These are phyloP conservation scores for Pseudogymnoascus sp. DNA, from an alignment of 2,329 filamentous ascomycete genomes.

Conservation along the genomic window DNA sequence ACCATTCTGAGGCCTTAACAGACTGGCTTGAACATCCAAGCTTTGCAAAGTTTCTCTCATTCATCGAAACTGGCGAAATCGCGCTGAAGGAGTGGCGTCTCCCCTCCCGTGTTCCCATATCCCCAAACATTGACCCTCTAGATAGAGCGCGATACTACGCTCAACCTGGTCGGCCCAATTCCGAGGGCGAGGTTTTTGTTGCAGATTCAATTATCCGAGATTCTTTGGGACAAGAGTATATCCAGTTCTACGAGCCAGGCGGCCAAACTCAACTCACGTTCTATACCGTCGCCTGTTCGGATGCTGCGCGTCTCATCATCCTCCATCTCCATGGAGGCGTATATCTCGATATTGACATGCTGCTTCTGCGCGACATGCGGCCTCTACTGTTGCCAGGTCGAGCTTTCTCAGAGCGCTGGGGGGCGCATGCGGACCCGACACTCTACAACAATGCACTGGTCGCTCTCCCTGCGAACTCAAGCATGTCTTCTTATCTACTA, in stretches of 20 bases:
- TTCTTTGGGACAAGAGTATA: background rate
- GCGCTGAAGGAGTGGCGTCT: background rate
- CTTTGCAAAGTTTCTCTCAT: constrained; percentile 1
- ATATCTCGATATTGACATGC: background rate
- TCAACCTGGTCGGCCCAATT: background rate
- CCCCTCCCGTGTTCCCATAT: background rate
- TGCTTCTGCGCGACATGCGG: background rate
- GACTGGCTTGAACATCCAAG: background rate
- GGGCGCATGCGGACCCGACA: background rate
- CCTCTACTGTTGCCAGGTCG: background rate
- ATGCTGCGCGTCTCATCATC: constrained; percentile 1
- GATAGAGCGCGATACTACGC: constrained; percentile 1
- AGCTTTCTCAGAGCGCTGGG: background rate
- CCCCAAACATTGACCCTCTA: background rate
- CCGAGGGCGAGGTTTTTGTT: background rate
- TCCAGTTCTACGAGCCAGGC: background rate
- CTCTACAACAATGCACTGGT: background rate
- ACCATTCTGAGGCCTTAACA: background rate
- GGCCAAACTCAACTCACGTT: background rate
- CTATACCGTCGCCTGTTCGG: background rate
- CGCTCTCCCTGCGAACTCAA: background rate
- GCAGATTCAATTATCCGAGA: background rate
- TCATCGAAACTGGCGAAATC: background rate
- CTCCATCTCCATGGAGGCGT: background rate
- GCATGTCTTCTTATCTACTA: background rate